Evolutionary conservation across 1,284 basidiomycete genomes (phyloP).

Genomic region (Apiotrichum sp.): DNA sequence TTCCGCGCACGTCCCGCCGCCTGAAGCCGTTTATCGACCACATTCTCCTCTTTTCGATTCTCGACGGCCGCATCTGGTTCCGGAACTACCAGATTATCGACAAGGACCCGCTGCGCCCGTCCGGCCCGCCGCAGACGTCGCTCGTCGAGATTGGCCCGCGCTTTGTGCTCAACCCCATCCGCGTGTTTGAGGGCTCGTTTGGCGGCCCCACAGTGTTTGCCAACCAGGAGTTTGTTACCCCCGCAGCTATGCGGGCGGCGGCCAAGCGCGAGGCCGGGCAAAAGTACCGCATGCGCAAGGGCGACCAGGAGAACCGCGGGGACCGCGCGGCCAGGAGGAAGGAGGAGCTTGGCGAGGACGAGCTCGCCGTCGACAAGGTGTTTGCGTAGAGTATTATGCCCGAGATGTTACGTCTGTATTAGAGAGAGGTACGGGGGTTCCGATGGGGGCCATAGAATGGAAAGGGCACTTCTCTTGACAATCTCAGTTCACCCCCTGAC

Average conservation of each 20-base stretch:
- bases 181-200: constrained; percentile 97
- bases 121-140: constrained; percentile 54
- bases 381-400: constrained; percentile 57
- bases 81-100: constrained; percentile 74
- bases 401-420: too few relatives aligned
- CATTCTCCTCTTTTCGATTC: constrained; percentile 88
- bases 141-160: constrained; percentile 94
- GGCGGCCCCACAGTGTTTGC: constrained; percentile 92
- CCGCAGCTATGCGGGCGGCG: constrained; percentile 70
- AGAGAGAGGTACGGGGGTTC: too few relatives aligned
- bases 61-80: constrained; percentile 98
- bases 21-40: constrained; percentile 99
- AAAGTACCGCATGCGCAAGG: constrained; percentile 74
- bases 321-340: constrained; percentile 62
- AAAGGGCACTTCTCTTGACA: too few relatives aligned
- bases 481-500: too few relatives aligned
- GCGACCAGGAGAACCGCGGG: constrained; percentile 62
- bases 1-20: constrained; percentile 79
- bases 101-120: constrained; percentile 56
- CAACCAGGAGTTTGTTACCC: constrained; percentile 91
- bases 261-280: constrained; percentile 66
- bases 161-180: constrained; percentile 94
- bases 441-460: too few relatives aligned
- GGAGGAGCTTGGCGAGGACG: constrained; percentile 62
- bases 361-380: constrained; percentile 76